Evolutionary conservation across 129 eudicot species (phyloP).

Genomic region (Gnaphalium uliginosum): DNA sequence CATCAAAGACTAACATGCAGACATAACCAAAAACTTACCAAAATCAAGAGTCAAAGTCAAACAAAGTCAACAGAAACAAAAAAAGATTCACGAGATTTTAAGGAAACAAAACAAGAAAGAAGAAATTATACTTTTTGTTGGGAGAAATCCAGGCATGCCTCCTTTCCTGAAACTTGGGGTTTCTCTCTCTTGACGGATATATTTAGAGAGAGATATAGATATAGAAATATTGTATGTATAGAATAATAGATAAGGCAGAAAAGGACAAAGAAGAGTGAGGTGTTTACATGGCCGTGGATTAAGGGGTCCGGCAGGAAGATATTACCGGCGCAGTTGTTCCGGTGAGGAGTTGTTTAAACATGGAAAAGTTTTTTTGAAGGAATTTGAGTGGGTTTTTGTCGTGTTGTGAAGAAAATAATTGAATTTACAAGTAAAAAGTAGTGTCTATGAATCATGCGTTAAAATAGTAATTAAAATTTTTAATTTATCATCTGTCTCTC

Average conservation of each 20-base stretch:
- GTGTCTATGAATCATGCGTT: constrained; percentile 39
- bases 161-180: constrained; percentile 33
- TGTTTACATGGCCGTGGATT: constrained; percentile 12
- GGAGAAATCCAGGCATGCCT: constrained; percentile 42
- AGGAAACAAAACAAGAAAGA: neutral
- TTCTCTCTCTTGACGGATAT: constrained; percentile 7
- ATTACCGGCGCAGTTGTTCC: constrained; percentile 10
- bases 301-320: constrained; percentile 6
- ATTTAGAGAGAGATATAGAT: neutral
- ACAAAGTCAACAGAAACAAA: constrained; percentile 10
- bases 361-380: neutral
- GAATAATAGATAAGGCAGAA: constrained; percentile 21
- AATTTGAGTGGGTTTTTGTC: constrained; percentile 37
- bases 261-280: constrained; percentile 15
- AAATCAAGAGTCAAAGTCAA: constrained; percentile 14
- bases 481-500: constrained; percentile 22
- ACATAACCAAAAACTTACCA: neutral
- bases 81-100: neutral
- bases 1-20: constrained; percentile 13
- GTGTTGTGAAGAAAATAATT: constrained; percentile 10
- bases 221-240: neutral
- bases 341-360: constrained; percentile 9
- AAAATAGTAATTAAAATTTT: neutral
- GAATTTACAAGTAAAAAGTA: neutral
- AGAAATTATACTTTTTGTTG: constrained; percentile 37